Evolutionary conservation across 2,329 filamentous ascomycete genomes (phyloP), one percentile per base, ranked within the genome.

Genomic region (Colletotrichum abscissum): DNA sequence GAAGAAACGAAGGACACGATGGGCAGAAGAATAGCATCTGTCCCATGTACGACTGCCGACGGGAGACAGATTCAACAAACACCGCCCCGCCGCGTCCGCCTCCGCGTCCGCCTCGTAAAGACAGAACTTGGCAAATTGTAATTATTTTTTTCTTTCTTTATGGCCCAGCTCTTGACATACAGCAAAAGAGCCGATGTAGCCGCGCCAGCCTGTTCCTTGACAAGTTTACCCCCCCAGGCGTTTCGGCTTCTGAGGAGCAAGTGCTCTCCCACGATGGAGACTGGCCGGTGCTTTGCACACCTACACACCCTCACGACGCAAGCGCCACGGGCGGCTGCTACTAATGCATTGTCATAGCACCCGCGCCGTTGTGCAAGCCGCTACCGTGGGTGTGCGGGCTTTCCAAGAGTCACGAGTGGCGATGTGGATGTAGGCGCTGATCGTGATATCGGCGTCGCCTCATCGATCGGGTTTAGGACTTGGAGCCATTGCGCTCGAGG

Each of bases 211-310:
- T 2, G 8, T 46, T 42, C 14, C 33, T 33, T 35, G 11, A 12
- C 33, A 35, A 35, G 9, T 35, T 35, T 4, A 11, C 7, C 42
- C 30, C 30, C 38, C 63, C 11, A 30, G 33, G 46, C 49, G 63
- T 71, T 71, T 71, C 63, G 49, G 69, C 65, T 56, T 35, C 22
- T 49, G 63, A 33, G 60, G 63, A 56, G 16, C 46, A 14, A 35
- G n/a, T 19, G 52, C 35, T 28, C 19, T 38, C 26, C 57, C 49
- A 26, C 28, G 2, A 38, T 30, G 56, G 56, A 30, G 63, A 71
- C 63, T 71, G 69, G 69, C 63, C 35, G 52, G 62, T 42, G 26
- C 28, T 28, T 62, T 63, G 33, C 33, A 35, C 33, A 35, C 33
- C 33, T 35, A 12, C 56, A 62, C 56, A 35, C 68, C 56, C 56